Percentiles rank a stretch among this genome's conserved stretches.
phyloP scores from a whole-genome alignment of 2,329 filamentous ascomycete species.

The Aureobasidium sp. region DNA sequence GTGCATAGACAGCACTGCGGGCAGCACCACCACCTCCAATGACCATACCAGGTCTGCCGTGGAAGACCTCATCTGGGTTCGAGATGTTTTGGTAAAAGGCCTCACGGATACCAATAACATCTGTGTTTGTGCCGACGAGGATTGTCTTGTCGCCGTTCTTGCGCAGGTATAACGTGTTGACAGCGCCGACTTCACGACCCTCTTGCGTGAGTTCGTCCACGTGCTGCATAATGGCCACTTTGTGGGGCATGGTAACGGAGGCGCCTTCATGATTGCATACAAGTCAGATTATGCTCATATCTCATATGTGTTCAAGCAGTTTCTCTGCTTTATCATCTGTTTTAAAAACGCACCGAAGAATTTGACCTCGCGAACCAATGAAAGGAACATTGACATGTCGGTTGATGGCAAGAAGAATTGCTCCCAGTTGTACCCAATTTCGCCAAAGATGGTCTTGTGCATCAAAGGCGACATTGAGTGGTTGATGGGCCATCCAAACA shows the following conservation, averaged over 20 bases:
- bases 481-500: slow-evolving; percentile 51
- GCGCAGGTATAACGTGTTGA: slow-evolving; percentile 70
- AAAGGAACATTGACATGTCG: slow-evolving; percentile 38
- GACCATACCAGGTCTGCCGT: slow-evolving; percentile 60
- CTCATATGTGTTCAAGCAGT: neutral
- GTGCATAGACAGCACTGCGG: slow-evolving; percentile 68
- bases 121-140: slow-evolving; percentile 72
- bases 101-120: slow-evolving; percentile 71
- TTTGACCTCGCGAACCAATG: slow-evolving; percentile 48
- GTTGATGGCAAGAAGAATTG: slow-evolving; percentile 44
- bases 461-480: slow-evolving; percentile 51
- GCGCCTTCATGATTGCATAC: slow-evolving; percentile 42
- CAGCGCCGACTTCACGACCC: slow-evolving; percentile 65
- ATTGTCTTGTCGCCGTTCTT: slow-evolving; percentile 43
- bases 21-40: slow-evolving; percentile 74
- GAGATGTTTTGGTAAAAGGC: slow-evolving; percentile 49
- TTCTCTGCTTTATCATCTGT: neutral
- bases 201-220: slow-evolving; percentile 68
- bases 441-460: slow-evolving; percentile 48
- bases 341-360: slow-evolving; percentile 50
- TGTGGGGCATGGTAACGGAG: slow-evolving; percentile 73
- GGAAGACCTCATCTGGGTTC: slow-evolving; percentile 42
- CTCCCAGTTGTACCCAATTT: slow-evolving; percentile 46
- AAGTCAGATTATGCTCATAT: neutral
- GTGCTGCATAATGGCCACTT: slow-evolving; percentile 66